phyloP scores from a whole-genome alignment of 495 filamentous ascomycete genomes.

The Hypoxylon rickii region DNA sequence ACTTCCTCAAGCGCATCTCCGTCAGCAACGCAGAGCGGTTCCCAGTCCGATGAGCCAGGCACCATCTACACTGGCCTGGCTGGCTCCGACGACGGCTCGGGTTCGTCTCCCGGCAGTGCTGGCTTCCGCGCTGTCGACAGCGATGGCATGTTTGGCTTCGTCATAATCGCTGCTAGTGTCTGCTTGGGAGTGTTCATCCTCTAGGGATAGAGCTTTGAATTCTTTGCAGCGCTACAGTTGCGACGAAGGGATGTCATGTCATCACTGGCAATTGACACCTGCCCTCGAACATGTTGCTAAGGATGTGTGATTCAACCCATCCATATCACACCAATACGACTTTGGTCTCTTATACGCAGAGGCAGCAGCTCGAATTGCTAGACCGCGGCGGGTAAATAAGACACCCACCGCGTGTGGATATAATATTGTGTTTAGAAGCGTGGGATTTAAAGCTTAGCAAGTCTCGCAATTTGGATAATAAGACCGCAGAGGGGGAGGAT shows the following conservation, averaged over 20 bases:
- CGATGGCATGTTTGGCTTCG: conserved; percentile 31
- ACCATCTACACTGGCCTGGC: conserved; percentile 56
- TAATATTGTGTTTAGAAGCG: conserved; percentile 25
- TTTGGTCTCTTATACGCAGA: background rate
- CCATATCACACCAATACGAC: background rate
- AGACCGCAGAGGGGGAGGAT: conserved; percentile 11
- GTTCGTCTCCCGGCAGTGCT: conserved; percentile 20
- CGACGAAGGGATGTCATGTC: background rate
- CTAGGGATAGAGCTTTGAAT: conserved; percentile 12
- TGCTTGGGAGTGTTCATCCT: conserved; percentile 35
- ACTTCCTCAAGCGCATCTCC: conserved; percentile 52
- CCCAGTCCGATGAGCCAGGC: conserved; percentile 43
- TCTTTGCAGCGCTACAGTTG: background rate
- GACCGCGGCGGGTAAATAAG: conserved; percentile 1
- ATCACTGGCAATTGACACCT: background rate
- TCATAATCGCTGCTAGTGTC: conserved; percentile 33
- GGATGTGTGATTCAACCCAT: background rate
- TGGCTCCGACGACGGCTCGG: conserved; percentile 34
- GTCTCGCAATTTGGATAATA: conserved; percentile 21
- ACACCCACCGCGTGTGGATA: conserved; percentile 4
- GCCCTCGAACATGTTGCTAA: background rate
- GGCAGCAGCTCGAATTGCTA: background rate
- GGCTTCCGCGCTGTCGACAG: conserved; percentile 27
- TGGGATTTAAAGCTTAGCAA: conserved; percentile 14
- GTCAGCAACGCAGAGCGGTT: conserved; percentile 44